These are phyloP conservation scores for Cyclanthera cordifolia DNA, from an alignment of 306 rosid species.

Conservation along the genomic window DNA sequence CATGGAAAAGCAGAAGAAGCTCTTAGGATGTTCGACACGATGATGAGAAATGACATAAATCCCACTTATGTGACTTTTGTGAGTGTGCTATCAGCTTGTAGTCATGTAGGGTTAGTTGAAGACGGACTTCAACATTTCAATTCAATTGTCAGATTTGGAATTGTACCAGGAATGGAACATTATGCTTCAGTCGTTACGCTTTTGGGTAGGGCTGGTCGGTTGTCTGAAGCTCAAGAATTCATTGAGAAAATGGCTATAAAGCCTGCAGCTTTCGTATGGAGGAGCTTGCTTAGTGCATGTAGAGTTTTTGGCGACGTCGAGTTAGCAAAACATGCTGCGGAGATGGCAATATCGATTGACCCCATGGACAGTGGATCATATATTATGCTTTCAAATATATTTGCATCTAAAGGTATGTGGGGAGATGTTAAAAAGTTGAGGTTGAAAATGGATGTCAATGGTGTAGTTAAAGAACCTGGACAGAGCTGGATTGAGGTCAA, in stretches of 20 bases:
- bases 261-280: slow-evolving; percentile 72
- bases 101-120: slow-evolving; percentile 72
- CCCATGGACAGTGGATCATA: slow-evolving; percentile 76
- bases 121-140: slow-evolving; percentile 54
- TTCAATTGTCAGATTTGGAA: slow-evolving; percentile 45
- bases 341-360: slow-evolving; percentile 64
- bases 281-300: slow-evolving; percentile 84
- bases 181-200: slow-evolving; percentile 80
- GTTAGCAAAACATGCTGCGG: slow-evolving; percentile 66
- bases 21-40: slow-evolving; percentile 38
- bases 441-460: slow-evolving; percentile 48
- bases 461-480: slow-evolving; percentile 62
- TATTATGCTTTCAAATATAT: slow-evolving; percentile 66
- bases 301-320: slow-evolving; percentile 58
- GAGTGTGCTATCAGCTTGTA: slow-evolving; percentile 68
- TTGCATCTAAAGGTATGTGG: slow-evolving; percentile 90
- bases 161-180: slow-evolving; percentile 68
- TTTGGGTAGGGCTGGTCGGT: slow-evolving; percentile 58
- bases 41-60: slow-evolving; percentile 37
- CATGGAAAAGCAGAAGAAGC: slow-evolving; percentile 75
- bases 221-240: slow-evolving; percentile 56
- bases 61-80: slow-evolving; percentile 77
- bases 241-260: slow-evolving; percentile 58
- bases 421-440: slow-evolving; percentile 50
- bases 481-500: slow-evolving; percentile 29